Conservation (phyloP, 2,329 filamentous ascomycete genomes). For the Elsinoe batatas region DNA sequence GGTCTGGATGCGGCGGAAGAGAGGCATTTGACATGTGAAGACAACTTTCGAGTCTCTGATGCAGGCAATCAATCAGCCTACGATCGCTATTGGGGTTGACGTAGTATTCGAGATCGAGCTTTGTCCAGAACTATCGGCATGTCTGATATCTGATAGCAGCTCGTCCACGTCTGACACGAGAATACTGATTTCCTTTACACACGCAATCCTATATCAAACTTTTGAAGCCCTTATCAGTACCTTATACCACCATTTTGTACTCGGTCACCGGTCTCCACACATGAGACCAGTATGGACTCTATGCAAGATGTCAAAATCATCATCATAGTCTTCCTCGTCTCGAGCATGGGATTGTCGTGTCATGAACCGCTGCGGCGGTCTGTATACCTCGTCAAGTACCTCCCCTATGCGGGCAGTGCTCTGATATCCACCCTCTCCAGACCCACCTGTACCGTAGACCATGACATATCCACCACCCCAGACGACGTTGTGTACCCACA, state of each 20-base stretch:
- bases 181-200: background rate
- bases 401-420: background rate
- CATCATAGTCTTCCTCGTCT: background rate
- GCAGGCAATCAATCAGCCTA: no score
- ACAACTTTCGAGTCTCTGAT: no score
- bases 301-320: conserved; percentile 4
- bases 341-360: background rate
- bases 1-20: no score
- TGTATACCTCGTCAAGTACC: background rate
- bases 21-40: no score
- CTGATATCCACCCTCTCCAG: background rate
- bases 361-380: background rate
- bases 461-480: background rate
- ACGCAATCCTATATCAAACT: background rate
- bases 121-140: no score
- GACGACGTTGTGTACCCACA: background rate
- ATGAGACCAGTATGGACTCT: background rate
- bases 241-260: background rate
- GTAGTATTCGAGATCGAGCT: no score
- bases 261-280: background rate
- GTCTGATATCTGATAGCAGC: no score
- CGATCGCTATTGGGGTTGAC: no score
- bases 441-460: background rate
- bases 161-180: no score
- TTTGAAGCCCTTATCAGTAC: background rate